Evolutionary conservation across 306 rosid species (phyloP), one percentile per base, ranked within the genome.

Genomic region (Lathyrus aphaca): DNA sequence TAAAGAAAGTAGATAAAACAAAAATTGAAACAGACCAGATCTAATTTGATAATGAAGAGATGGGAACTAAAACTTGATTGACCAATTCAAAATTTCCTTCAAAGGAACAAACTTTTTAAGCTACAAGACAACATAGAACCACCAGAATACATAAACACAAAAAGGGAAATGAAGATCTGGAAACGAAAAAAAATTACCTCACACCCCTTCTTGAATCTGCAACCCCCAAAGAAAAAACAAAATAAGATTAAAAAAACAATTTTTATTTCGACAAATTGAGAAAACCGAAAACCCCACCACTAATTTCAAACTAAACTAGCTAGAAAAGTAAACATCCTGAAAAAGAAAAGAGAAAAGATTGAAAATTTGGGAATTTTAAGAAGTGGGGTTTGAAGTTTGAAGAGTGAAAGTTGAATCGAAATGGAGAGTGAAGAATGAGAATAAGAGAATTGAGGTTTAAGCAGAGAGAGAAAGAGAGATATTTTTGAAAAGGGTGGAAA

Each of bases 241-340:
- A 17, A 63, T n/a, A 13, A 45, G 18, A 15, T 25, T 16, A 13
- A 18, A 48, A 39, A 72, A 68, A 53, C 15, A 62, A 32, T 16
- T 40, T 85, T 85, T 69, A 80, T 80, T 3, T 86, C 86, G 92
- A 87, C 86, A 64, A 89, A 87, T 89, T 89, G 37, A 76, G 82
- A 48, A 76, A 74, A 37, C 43, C 82, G 82, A 48, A 76, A 74
- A 37, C 43, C 82, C 74, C 74, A 82, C 58, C 16, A 61, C 38
- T 55, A 55, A 54, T 32, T 60, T 71, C 25, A 71, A 79, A 78
- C 80, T 56, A 35, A 66, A 61, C 14, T 57, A 46, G 61, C 57
- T 57, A 53, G 62, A 72, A 51, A 69, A 57, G 6, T 60, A 71
- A 23, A 64, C 66, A 54, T 60, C 38, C n/a, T n/a, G n/a, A n/a